phyloP scores from a whole-genome alignment of 192 early-diverging fungal genomes.

The Backusella mclennaniae region DNA sequence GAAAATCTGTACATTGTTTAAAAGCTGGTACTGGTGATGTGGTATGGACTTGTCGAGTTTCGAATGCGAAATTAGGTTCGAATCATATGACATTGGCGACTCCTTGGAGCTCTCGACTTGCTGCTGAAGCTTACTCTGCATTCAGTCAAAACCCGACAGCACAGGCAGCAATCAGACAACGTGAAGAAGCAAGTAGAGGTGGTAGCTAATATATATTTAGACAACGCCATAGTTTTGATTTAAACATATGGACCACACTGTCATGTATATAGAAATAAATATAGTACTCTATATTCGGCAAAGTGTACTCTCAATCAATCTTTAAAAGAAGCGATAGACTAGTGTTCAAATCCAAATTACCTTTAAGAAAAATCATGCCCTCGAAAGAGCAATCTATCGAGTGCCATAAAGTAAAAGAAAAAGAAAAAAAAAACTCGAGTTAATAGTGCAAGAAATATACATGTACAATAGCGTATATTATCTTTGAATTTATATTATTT shows the following conservation, averaged over 20 bases:
- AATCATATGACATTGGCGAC: constrained; percentile 18
- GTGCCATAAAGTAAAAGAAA: too few species aligned
- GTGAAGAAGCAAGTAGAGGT: background rate
- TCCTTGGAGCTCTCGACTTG: constrained; percentile 17
- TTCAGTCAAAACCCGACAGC: constrained; percentile 7
- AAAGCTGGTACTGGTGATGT: constrained; percentile 5
- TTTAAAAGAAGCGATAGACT: background rate
- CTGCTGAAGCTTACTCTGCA: constrained; percentile 15
- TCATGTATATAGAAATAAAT: background rate
- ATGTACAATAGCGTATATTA: too few species aligned
- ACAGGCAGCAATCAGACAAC: background rate
- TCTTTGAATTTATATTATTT: too few species aligned
- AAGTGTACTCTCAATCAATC: background rate
- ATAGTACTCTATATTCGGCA: background rate
- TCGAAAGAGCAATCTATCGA: too few species aligned
- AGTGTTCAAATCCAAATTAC: background rate
- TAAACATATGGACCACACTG: background rate
- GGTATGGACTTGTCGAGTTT: constrained; percentile 8
- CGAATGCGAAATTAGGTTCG: constrained; percentile 2
- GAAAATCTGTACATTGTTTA: constrained; percentile 19
- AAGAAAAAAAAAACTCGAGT: too few species aligned
- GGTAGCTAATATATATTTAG: background rate
- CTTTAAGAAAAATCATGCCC: too few species aligned
- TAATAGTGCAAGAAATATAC: too few species aligned
- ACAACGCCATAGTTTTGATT: background rate